These are phyloP conservation scores for Lyophyllum shimeji DNA, from an alignment of 768 basidiomycete species.

Conservation along the genomic window DNA sequence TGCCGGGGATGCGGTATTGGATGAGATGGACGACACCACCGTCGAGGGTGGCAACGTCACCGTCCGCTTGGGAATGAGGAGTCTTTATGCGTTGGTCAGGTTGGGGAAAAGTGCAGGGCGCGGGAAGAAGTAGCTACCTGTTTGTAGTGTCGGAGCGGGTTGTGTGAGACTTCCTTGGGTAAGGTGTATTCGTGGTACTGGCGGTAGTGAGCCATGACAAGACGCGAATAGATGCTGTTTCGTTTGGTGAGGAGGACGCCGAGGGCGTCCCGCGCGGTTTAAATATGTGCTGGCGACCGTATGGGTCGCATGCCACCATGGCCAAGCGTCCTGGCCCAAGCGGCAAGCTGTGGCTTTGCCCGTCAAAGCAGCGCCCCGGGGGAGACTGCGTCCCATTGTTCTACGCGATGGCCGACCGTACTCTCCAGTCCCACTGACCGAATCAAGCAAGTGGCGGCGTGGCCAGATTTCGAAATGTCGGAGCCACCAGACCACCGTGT, in stretches of 20 bases:
- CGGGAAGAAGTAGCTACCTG: not conserved
- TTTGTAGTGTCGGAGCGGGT: not conserved
- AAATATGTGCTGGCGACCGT: not conserved
- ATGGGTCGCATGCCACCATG: not conserved
- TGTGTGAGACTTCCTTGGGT: not conserved
- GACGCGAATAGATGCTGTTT: not conserved
- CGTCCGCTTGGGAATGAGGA: not conserved
- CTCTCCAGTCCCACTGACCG: not conserved
- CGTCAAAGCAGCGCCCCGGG: not conserved
- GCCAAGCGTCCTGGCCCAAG: not conserved
- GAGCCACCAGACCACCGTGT: not conserved
- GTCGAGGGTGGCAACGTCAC: not conserved
- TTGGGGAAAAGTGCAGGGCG: no score
- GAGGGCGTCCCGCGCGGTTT: not conserved
- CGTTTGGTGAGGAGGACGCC: not conserved
- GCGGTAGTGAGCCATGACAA: not conserved
- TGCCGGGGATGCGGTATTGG: not conserved
- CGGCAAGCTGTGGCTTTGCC: not conserved
- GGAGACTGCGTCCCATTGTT: not conserved
- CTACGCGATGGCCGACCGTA: not conserved
- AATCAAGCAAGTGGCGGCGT: not conserved
- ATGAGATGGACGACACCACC: not conserved
- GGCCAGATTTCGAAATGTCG: not conserved
- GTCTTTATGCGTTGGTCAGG: not conserved
- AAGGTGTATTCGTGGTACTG: not conserved